phyloP scores from a whole-genome alignment of 2,329 filamentous ascomycete species.

The Diaporthe citriasiana region DNA sequence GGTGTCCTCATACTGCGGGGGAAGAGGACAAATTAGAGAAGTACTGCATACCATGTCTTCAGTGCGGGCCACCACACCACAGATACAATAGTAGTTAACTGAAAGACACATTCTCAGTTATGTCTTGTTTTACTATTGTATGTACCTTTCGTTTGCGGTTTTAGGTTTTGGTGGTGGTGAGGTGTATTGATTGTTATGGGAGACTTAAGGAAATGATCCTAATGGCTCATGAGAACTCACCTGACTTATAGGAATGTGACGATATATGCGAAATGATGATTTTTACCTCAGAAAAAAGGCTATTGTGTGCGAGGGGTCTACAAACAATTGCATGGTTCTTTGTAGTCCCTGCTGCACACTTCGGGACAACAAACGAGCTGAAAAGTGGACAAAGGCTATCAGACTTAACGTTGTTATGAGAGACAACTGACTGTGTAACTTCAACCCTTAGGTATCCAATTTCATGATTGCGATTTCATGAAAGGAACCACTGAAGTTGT shows the following conservation, averaged over 20 bases:
- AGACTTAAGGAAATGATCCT: background rate
- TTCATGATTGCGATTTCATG: background rate
- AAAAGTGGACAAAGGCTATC: background rate
- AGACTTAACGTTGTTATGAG: no score
- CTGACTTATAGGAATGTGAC: background rate
- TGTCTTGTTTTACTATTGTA: background rate
- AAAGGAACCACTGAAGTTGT: background rate
- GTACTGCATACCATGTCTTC: background rate
- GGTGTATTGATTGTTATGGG: background rate
- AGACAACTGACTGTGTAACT: background rate
- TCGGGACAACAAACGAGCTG: background rate
- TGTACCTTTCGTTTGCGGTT: background rate
- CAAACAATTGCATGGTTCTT: background rate
- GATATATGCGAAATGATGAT: background rate
- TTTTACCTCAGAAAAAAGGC: accelerated
- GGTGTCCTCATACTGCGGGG: background rate
- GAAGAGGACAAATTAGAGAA: background rate
- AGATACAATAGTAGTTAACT: background rate
- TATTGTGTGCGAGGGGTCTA: background rate
- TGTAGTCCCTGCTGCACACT: no score
- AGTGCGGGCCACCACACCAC: background rate
- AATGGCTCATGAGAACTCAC: background rate
- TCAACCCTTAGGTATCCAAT: background rate
- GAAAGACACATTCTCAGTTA: background rate
- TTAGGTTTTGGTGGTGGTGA: background rate